Evolutionary conservation across 2,329 filamentous ascomycete species (phyloP).

Genomic region (Fusarium subglutinans): DNA sequence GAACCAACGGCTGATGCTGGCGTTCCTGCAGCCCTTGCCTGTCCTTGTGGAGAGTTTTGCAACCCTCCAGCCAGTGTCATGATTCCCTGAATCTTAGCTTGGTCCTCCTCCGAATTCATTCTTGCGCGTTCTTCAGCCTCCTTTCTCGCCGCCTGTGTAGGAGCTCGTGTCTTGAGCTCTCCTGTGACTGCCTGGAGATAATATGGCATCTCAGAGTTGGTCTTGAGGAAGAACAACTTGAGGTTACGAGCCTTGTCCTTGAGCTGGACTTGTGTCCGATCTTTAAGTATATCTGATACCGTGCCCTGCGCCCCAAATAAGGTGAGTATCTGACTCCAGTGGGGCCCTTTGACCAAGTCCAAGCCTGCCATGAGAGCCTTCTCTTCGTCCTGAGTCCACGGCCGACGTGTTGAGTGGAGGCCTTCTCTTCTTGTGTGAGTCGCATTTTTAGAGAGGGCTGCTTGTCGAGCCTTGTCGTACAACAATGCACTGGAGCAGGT

Average conservation of each 20-base stretch:
- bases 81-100: slow-evolving; percentile 68
- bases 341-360: slow-evolving; percentile 87
- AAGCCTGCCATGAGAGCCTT: slow-evolving; percentile 89
- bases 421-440: slow-evolving; percentile 66
- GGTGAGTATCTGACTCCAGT: slow-evolving; percentile 91
- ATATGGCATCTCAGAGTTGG: slow-evolving; percentile 88
- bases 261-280: slow-evolving; percentile 88
- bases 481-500: slow-evolving; percentile 63
- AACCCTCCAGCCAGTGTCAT: slow-evolving; percentile 64
- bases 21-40: slow-evolving; percentile 39
- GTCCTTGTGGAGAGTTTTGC: slow-evolving; percentile 53
- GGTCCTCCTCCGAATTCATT: slow-evolving; percentile 67
- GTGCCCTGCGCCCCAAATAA: slow-evolving; percentile 84
- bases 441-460: slow-evolving; percentile 65
- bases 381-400: slow-evolving; percentile 90
- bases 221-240: slow-evolving; percentile 92
- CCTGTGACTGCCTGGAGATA: slow-evolving; percentile 89
- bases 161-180: slow-evolving; percentile 86
- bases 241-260: slow-evolving; percentile 93
- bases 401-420: slow-evolving; percentile 72
- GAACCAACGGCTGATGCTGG: slow-evolving; percentile 40
- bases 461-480: slow-evolving; percentile 68
- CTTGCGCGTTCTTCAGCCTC: slow-evolving; percentile 72
- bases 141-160: slow-evolving; percentile 75
- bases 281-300: slow-evolving; percentile 83